Percentiles rank a stretch among this genome's conserved stretches.
These are phyloP conservation scores for Trichoderma koningii DNA, from an alignment of 2,329 filamentous ascomycete genomes.

Conservation along the genomic window DNA sequence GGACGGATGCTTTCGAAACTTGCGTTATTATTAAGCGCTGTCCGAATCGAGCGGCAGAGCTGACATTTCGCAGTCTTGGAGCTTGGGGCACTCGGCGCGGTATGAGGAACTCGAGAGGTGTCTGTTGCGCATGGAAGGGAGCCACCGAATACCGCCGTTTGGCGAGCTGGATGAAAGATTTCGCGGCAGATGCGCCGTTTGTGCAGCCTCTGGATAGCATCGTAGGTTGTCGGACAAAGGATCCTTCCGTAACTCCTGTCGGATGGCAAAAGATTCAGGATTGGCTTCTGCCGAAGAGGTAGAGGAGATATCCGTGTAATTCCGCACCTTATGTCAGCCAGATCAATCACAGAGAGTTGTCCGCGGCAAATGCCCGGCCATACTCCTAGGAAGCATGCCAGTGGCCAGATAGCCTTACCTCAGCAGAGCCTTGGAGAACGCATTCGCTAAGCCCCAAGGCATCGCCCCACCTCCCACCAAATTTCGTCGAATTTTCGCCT, in stretches of 20 bases:
- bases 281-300: slow-evolving; percentile 19
- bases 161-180: slow-evolving; percentile 47
- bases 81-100: slow-evolving; percentile 37
- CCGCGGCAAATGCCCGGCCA: slow-evolving; percentile 8
- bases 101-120: slow-evolving; percentile 45
- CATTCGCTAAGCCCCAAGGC: slow-evolving; percentile 44
- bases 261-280: not conserved
- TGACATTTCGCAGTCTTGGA: not conserved
- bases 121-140: slow-evolving; percentile 31
- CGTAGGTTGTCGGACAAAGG: not conserved
- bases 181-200: slow-evolving; percentile 43
- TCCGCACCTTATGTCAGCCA: slow-evolving; percentile 23
- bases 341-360: not conserved
- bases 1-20: not conserved
- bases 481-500: slow-evolving; percentile 46
- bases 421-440: slow-evolving; percentile 3
- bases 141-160: slow-evolving; percentile 40
- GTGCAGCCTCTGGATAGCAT: slow-evolving; percentile 45
- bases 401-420: slow-evolving; percentile 13
- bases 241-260: slow-evolving; percentile 25
- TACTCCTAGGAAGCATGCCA: not conserved
- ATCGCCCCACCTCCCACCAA: slow-evolving; percentile 47
- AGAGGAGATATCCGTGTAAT: slow-evolving; percentile 13
- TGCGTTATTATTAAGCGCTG: not conserved
- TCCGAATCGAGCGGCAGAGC: slow-evolving; percentile 4